Evolutionary conservation across 768 basidiomycete species (phyloP).

Genomic region (Boletus tomentosulus): DNA sequence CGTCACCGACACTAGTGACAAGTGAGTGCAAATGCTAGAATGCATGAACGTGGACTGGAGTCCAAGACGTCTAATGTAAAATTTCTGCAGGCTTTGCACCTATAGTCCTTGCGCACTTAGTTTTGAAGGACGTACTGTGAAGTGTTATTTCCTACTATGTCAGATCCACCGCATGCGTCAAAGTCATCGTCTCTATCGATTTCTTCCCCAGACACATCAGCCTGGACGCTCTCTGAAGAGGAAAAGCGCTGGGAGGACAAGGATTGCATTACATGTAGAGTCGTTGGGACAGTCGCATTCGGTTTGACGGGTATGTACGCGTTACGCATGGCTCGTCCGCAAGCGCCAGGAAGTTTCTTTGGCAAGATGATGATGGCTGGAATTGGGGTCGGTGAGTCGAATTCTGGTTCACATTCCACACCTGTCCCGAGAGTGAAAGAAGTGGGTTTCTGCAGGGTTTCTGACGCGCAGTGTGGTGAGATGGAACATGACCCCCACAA

Average conservation of each 20-base stretch:
- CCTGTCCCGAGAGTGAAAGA: too few relatives aligned
- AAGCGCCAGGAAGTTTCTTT: constrained; percentile 54
- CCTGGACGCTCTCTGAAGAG: neutral
- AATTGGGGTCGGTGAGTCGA: constrained; percentile 53
- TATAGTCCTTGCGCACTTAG: neutral
- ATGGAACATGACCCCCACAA: too few relatives aligned
- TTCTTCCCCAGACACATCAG: neutral
- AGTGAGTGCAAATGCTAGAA: too few relatives aligned
- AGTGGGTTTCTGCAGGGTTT: too few relatives aligned
- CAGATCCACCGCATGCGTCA: neutral
- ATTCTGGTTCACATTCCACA: neutral
- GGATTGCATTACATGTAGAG: constrained; percentile 67
- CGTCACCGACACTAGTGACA: too few relatives aligned
- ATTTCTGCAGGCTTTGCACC: neutral
- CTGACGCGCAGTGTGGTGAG: too few relatives aligned
- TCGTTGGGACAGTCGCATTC: constrained; percentile 63
- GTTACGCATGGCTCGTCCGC: constrained; percentile 56
- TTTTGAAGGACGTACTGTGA: neutral
- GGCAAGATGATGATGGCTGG: constrained; percentile 63
- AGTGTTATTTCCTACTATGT: neutral
- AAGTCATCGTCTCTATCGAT: neutral
- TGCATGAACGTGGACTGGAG: too few relatives aligned
- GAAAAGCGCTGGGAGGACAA: constrained; percentile 22
- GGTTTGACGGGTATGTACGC: constrained; percentile 65
- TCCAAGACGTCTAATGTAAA: neutral